A percentile compares a stretch with the other conserved stretches of the same genome.
Conservation (phyloP, 1,284 basidiomycete genomes). For the Vanrija humicola region DNA sequence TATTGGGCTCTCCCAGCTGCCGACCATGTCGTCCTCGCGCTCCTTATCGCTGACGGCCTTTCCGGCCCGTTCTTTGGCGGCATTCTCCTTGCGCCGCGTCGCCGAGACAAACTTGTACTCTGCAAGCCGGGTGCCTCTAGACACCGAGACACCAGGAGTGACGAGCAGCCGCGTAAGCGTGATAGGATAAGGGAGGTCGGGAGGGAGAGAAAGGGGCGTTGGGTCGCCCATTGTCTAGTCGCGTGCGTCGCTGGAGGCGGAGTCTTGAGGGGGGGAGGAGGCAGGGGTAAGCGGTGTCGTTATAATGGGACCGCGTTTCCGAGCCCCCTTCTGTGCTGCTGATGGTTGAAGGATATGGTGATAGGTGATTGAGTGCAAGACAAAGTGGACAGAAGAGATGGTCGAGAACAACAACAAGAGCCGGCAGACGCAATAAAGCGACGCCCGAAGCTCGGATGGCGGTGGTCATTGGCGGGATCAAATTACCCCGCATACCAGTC, state of each 20-base stretch:
- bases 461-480: background rate
- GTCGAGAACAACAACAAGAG: too few species aligned
- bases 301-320: too few species aligned
- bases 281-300: background rate
- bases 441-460: too few species aligned
- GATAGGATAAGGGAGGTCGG: constrained; percentile 71
- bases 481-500: background rate
- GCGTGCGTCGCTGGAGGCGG: background rate
- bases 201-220: constrained; percentile 55
- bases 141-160: constrained; percentile 51
- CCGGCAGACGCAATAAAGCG: too few species aligned
- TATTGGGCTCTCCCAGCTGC: constrained; percentile 80
- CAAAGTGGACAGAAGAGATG: background rate
- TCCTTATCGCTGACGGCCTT: constrained; percentile 24
- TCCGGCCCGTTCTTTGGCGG: constrained; percentile 13
- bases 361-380: background rate
- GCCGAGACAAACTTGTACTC: constrained; percentile 64
- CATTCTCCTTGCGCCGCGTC: constrained; percentile 16
- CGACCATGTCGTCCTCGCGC: constrained; percentile 65
- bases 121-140: constrained; percentile 68
- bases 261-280: background rate
- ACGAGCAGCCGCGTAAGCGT: constrained; percentile 65
- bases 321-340: too few species aligned
- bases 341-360: background rate
- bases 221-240: constrained; percentile 30